Conservation (phyloP, 306 rosid species). For the Cicer chorassanicum region DNA sequence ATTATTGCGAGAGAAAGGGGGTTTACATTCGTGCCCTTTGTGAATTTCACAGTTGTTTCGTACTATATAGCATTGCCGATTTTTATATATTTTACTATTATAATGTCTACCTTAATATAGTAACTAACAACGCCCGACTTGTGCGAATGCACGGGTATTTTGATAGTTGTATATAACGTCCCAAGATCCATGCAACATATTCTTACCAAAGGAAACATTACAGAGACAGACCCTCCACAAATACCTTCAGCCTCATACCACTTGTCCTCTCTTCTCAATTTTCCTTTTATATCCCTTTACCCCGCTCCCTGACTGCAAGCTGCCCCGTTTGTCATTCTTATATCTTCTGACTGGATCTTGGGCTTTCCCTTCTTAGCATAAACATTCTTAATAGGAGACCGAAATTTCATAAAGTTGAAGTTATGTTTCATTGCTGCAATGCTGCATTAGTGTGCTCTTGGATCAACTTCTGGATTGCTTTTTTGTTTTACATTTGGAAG, state of each 20-base stretch:
- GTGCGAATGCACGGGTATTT: too few species aligned
- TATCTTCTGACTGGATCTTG: not conserved
- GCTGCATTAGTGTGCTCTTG: constrained; percentile 23
- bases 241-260: not conserved
- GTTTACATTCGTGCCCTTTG: too few species aligned
- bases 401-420: constrained; percentile 14
- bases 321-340: not conserved
- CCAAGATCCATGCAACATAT: not conserved
- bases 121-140: too few species aligned
- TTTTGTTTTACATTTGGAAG: constrained; percentile 5
- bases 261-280: constrained; percentile 23
- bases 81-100: too few species aligned
- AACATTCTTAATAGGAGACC: not conserved
- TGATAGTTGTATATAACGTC: not conserved
- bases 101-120: too few species aligned
- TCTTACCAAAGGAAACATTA: constrained; percentile 1
- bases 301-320: constrained; percentile 3
- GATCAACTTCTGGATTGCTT: constrained; percentile 8
- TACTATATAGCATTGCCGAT: too few species aligned
- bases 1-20: too few species aligned
- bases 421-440: constrained; percentile 25
- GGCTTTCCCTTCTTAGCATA: constrained; percentile 18
- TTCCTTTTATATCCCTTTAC: not conserved
- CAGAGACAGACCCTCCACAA: not conserved
- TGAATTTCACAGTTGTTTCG: too few species aligned